These are phyloP conservation scores for Thalassiosira livingstoniorum DNA, from an alignment of 352 stramenopile species.

Conservation along the genomic window DNA sequence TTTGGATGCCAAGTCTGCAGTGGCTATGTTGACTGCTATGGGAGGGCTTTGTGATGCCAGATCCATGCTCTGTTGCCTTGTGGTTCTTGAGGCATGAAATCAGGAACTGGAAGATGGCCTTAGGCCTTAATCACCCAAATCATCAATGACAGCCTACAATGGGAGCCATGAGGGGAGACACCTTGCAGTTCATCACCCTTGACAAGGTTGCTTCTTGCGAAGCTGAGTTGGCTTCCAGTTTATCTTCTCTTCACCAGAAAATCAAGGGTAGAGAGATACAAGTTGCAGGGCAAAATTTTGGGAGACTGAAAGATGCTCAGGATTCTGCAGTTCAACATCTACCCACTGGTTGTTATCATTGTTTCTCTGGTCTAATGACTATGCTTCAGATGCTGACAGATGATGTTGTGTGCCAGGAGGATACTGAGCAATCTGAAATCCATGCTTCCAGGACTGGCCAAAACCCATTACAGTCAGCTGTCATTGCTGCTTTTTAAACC, in stretches of 20 bases:
- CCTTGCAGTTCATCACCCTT: no score
- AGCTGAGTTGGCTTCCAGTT: not conserved
- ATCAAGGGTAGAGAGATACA: not conserved
- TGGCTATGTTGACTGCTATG: no score
- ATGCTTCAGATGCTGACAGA: not conserved
- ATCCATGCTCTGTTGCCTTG: no score
- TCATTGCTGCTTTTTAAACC: not conserved
- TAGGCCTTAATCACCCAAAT: not conserved
- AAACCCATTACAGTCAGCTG: not conserved
- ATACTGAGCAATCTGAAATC: not conserved
- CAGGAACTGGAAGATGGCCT: no score
- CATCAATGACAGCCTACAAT: no score
- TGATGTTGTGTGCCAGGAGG: not conserved
- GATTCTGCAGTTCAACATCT: not conserved
- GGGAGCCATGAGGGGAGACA: no score
- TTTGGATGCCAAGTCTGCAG: no score
- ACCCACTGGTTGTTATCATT: not conserved
- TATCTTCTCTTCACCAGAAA: not conserved
- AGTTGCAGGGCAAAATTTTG: not conserved
- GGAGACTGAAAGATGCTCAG: not conserved
- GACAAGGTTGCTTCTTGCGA: no score
- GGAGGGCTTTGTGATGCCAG: no score
- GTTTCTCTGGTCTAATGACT: not conserved
- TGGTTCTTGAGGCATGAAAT: no score
- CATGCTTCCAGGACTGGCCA: not conserved